Evolutionary conservation across 148 eudicot species (phyloP).

Genomic region (Silene uniflora): DNA sequence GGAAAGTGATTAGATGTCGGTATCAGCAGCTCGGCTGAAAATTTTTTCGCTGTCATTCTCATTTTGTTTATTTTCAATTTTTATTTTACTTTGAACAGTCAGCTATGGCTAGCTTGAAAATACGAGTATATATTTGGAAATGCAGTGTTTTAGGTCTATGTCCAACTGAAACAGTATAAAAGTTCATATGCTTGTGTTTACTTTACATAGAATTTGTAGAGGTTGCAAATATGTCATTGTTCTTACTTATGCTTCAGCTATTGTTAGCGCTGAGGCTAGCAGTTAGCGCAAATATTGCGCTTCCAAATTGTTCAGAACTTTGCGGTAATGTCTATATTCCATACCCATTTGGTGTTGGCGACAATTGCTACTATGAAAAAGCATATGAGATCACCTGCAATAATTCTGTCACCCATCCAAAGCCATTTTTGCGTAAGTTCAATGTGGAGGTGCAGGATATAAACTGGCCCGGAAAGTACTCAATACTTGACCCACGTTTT

Average conservation of each 20-base stretch:
- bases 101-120: too few relatives aligned
- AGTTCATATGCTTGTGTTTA: neutral
- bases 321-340: slow-evolving; percentile 17
- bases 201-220: neutral
- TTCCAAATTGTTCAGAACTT: slow-evolving; percentile 12
- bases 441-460: slow-evolving; percentile 21
- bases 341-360: slow-evolving; percentile 23
- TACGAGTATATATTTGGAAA: too few relatives aligned
- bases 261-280: neutral
- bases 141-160: too few relatives aligned
- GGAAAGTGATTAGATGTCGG: too few relatives aligned
- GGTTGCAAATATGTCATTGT: neutral
- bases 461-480: slow-evolving; percentile 18
- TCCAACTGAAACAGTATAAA: neutral
- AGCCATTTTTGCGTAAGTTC: slow-evolving; percentile 3
- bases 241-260: slow-evolving; percentile 15
- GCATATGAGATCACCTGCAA: slow-evolving; percentile 16
- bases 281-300: neutral
- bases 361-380: slow-evolving; percentile 3
- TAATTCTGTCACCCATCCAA: neutral
- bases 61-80: too few relatives aligned
- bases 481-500: neutral
- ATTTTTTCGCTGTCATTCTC: too few relatives aligned
- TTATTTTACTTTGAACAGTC: too few relatives aligned
- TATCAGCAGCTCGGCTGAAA: too few relatives aligned